Percentiles rank a stretch among this genome's conserved stretches.
Conservation (phyloP, 345 rosid species). For the Citrus inodora region DNA sequence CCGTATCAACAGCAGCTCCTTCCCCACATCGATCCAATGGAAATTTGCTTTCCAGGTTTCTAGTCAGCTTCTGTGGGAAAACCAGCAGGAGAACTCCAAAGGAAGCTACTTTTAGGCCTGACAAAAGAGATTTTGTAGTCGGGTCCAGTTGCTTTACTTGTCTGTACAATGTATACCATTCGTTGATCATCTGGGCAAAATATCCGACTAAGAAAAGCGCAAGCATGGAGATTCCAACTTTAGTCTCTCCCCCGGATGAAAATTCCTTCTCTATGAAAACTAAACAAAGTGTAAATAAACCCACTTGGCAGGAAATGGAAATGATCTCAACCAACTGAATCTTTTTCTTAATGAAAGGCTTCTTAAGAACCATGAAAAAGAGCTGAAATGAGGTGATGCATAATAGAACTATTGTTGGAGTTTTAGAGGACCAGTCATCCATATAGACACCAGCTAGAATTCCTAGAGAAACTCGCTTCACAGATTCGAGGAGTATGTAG, state of each 20-base stretch:
- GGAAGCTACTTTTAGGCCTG: slow-evolving; percentile 59
- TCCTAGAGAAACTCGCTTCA: slow-evolving; percentile 59
- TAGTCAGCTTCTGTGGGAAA: slow-evolving; percentile 46
- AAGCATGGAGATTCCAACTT: slow-evolving; percentile 65
- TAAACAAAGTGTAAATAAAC: slow-evolving; percentile 49
- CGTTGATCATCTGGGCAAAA: slow-evolving; percentile 48
- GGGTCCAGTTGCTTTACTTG: slow-evolving; percentile 64
- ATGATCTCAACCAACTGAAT: slow-evolving; percentile 87
- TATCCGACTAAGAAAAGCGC: slow-evolving; percentile 66
- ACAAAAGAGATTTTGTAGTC: slow-evolving; percentile 38
- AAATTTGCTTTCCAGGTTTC: slow-evolving; percentile 41
- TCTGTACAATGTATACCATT: slow-evolving; percentile 69
- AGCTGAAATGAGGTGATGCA: slow-evolving; percentile 80
- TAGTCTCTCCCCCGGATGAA: slow-evolving; percentile 34
- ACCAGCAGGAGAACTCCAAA: slow-evolving; percentile 55
- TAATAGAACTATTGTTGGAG: slow-evolving; percentile 49
- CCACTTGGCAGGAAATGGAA: slow-evolving; percentile 57
- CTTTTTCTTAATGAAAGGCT: slow-evolving; percentile 89
- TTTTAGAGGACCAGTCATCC: slow-evolving; percentile 41
- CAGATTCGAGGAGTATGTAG: slow-evolving; percentile 67
- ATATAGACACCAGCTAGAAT: slow-evolving; percentile 60
- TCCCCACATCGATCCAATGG: slow-evolving; percentile 25
- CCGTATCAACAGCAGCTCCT: slow-evolving; percentile 32
- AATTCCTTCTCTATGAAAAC: slow-evolving; percentile 41
- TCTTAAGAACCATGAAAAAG: slow-evolving; percentile 78